Evolutionary conservation across 345 rosid species (phyloP), one percentile per base, ranked within the genome.

Genomic region (Eucalyptus marginata): DNA sequence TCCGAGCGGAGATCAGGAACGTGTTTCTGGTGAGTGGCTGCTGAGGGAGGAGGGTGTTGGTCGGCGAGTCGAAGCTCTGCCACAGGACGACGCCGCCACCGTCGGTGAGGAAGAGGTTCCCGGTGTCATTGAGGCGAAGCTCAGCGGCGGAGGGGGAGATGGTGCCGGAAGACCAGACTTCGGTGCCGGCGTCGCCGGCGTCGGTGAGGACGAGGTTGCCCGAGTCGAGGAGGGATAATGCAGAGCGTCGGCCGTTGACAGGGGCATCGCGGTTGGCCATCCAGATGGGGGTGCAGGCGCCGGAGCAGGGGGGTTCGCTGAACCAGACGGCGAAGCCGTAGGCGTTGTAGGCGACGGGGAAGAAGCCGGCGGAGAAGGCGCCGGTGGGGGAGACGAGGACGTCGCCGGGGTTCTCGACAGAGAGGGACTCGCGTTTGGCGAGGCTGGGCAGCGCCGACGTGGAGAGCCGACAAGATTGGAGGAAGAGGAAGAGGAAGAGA

Each of bases 31-130:
- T 87, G 29, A 92, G 86, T 10, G 40, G 50, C 88, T 94, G 95
- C n/a, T 44, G 24, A 6, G 95, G 94, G 71, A 94, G 94, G 52
- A 93, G 89, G 12, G 93, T 94, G 81, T 94, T 93, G 4, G 94
- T 94, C 2, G 93, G 93, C 17, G 68, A 90, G 58, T 90, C 88
- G 54, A 92, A 91, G 88, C 92, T 92, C 68, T 91, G 90, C 94
- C 94, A 92, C 17, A 88, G 36, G 49, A 83, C 56, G 49, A 17
- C 43, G 31, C 87, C 79, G 44, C 49, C 47, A 46, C 31, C 56
- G 76, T 79, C 29, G 1, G 16, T 8, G 29, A 92, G 89, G 47
- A 90, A 89, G 64, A 91, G 92, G 68, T 91, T 93, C 16, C 94
- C 93, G 1, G n/a, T 71, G 87, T 93, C 88, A 4, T 56, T 44